Evolutionary conservation across 768 basidiomycete species (phyloP).

Genomic region (Basidioascus undulatus): DNA sequence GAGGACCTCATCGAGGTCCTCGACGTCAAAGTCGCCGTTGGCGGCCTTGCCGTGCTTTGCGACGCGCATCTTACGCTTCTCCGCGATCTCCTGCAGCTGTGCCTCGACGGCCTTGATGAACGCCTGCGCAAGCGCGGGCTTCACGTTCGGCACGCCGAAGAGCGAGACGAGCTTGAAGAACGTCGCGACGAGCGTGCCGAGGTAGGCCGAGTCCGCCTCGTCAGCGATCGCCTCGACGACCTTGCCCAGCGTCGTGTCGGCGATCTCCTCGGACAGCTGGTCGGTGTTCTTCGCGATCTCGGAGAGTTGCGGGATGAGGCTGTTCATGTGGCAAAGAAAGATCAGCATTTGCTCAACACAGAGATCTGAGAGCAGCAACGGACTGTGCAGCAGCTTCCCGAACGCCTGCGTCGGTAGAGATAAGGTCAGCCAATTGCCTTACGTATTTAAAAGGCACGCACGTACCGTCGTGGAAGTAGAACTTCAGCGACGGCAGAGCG

Average conservation of each 20-base stretch:
- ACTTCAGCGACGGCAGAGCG: slow-evolving; percentile 40
- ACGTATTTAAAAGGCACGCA: no score
- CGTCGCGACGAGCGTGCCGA: slow-evolving; percentile 49
- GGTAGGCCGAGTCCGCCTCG: slow-evolving; percentile 54
- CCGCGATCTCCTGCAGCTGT: slow-evolving; percentile 43
- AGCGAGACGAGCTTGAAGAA: slow-evolving; percentile 37
- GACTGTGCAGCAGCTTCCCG: slow-evolving; percentile 53
- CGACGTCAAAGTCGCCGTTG: not conserved
- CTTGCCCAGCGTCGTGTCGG: slow-evolving; percentile 39
- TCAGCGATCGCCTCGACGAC: slow-evolving; percentile 35
- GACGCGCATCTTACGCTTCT: slow-evolving; percentile 34
- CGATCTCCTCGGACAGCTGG: slow-evolving; percentile 42
- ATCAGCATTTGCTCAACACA: not conserved
- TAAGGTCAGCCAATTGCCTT: no score
- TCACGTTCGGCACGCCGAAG: slow-evolving; percentile 30
- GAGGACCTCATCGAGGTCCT: no score
- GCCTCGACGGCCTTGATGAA: slow-evolving; percentile 25
- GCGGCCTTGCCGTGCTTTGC: not conserved
- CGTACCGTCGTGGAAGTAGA: slow-evolving; percentile 72
- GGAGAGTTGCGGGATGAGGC: slow-evolving; percentile 47
- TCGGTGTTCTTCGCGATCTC: slow-evolving; percentile 39
- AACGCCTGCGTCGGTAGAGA: no score
- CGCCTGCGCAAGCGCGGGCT: slow-evolving; percentile 35
- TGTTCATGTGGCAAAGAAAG: slow-evolving; percentile 14
- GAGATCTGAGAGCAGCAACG: slow-evolving; percentile 8